Base-by-base conservation (phyloP, 495 filamentous ascomycete genomes). In the Aspergillus nidulans region DNA sequence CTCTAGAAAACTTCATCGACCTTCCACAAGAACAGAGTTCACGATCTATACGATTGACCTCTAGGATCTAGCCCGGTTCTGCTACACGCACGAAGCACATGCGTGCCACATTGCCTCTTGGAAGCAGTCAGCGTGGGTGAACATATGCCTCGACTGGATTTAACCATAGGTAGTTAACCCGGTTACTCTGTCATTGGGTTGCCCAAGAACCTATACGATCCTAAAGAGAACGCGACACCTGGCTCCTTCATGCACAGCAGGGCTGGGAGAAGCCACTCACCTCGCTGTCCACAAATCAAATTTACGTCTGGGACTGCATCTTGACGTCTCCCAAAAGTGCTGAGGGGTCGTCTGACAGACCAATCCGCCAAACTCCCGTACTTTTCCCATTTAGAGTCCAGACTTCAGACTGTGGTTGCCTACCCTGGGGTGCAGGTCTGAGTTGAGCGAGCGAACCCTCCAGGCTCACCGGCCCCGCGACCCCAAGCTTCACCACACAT, bases 401-500 rank as follows among this genome's bases (percentile, higher is more conserved):
- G n/a, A n/a, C n/a, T n/a, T 12, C 26, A 28, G 26, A 13, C 10
- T 23, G 21, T 25, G 25, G 38, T 53, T 49, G 13, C 53, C 26
- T 43, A 18, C 25, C 16, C 42, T 50, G 10, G 4, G 30, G 9
- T 53, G 13, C 50, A 16, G 10, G 38, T n/a, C n/a, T n/a, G n/a
- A n/a, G n/a, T n/a, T 18, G 42, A 43, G 19, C 45, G 45, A 19
- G 56, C 44, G 49, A 54, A n/a, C n/a, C 23, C 47, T 43, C 36
- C 50, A 49, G 38, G 50, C 28, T 59, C n/a, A 48, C 16, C 47
- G 44, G 39, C 28, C 51, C 34, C 2, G 20, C 12, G 9, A 46
- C 28, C 38, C 52, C 51, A 59, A 61, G 59, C 59, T 57, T 57
- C 59, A 49, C 55, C 55, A 42, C 47, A 38, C 59, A 61, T 47